These are phyloP conservation scores for Porpolomopsis calyptriformis DNA, from an alignment of 768 basidiomycete genomes.

Conservation along the genomic window DNA sequence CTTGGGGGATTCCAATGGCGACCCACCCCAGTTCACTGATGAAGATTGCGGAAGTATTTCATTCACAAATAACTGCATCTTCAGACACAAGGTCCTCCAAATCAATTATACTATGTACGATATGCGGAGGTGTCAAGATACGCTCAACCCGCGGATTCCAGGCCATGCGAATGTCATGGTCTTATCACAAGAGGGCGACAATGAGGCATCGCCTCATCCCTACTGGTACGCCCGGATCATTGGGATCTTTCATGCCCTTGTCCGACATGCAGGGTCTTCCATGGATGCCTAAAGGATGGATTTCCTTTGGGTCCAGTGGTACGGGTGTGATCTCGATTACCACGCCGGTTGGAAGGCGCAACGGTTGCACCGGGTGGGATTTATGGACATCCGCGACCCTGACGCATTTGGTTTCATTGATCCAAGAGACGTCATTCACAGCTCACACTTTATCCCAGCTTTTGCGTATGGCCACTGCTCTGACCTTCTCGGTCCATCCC, in stretches of 20 bases:
- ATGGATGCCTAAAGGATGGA: slow-evolving; percentile 2
- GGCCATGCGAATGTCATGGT: slow-evolving; percentile 26
- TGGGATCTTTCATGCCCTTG: slow-evolving; percentile 15
- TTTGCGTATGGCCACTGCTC: slow-evolving; percentile 1
- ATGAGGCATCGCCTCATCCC: slow-evolving; percentile 4
- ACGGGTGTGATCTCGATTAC: slow-evolving; percentile 3
- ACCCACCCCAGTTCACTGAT: slow-evolving; percentile 12
- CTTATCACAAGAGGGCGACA: slow-evolving; percentile 12
- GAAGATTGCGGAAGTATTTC: slow-evolving; percentile 12
- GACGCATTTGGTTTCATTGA: slow-evolving; percentile 16
- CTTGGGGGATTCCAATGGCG: slow-evolving; percentile 10
- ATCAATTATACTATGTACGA: slow-evolving; percentile 22
- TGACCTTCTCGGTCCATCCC: neutral
- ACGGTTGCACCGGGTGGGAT: slow-evolving; percentile 6
- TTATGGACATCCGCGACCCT: slow-evolving; percentile 3
- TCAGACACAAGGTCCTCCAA: slow-evolving; percentile 20
- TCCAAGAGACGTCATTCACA: slow-evolving; percentile 11
- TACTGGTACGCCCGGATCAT: slow-evolving; percentile 12
- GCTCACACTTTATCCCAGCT: slow-evolving; percentile 11
- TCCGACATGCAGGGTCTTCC: neutral
- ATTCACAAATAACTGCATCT: slow-evolving; percentile 20
- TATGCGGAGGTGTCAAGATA: slow-evolving; percentile 26
- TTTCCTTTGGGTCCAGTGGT: slow-evolving; percentile 14
- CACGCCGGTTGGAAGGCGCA: neutral
- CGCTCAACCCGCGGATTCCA: slow-evolving; percentile 27